Evolutionary conservation across 352 stramenopile species (phyloP).

Genomic region (Pythium oligandrum): DNA sequence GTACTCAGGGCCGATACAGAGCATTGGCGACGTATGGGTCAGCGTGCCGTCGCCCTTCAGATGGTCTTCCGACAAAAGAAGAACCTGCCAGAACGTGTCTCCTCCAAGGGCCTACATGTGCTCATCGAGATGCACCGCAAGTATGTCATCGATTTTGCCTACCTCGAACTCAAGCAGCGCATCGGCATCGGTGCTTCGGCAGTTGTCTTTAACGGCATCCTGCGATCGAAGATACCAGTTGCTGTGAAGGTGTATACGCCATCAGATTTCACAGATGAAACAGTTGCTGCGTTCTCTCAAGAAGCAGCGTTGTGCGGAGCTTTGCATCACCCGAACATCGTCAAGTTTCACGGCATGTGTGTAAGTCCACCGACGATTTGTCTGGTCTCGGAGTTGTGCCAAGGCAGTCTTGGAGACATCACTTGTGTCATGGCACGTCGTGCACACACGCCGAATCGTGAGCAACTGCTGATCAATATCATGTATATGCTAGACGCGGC

Average conservation of each 20-base stretch:
- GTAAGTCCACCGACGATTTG: constrained; percentile 50
- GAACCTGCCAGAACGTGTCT: constrained; percentile 35
- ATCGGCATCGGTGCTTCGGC: constrained; percentile 37
- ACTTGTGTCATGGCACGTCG: constrained; percentile 28
- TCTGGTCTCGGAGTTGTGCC: constrained; percentile 48
- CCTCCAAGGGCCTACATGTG: constrained; percentile 36
- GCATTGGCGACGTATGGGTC: constrained; percentile 23
- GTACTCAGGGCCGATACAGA: constrained; percentile 28
- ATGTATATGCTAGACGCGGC: constrained; percentile 27
- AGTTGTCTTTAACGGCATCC: constrained; percentile 36
- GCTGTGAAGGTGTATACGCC: constrained; percentile 62
- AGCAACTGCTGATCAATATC: constrained; percentile 38
- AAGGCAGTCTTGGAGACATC: constrained; percentile 31
- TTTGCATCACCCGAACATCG: constrained; percentile 41
- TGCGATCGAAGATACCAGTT: constrained; percentile 25
- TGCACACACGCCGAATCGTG: constrained; percentile 30
- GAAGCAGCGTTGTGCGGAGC: constrained; percentile 37
- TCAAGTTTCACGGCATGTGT: constrained; percentile 45
- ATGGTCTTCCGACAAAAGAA: constrained; percentile 17
- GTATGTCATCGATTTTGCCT: constrained; percentile 53
- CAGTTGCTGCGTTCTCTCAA: constrained; percentile 34
- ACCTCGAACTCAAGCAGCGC: constrained; percentile 30
- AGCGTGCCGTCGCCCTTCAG: constrained; percentile 21
- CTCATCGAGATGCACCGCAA: constrained; percentile 43
- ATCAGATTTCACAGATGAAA: constrained; percentile 34